phyloP scores from a whole-genome alignment of 108 stramenopile species.

The Pseudonitzschia delicatissima region DNA sequence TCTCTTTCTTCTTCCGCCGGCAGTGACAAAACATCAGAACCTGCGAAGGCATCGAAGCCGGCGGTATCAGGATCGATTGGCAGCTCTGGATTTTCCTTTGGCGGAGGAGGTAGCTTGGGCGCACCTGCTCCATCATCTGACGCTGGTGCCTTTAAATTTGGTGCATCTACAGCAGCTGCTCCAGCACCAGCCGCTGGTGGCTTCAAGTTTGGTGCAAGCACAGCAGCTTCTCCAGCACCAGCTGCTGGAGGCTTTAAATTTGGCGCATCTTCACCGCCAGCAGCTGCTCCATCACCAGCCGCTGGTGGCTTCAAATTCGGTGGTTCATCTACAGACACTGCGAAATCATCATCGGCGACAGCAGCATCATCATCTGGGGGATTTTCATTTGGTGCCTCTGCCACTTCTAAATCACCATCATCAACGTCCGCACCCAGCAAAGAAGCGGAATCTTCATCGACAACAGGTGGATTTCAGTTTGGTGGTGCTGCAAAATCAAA shows the following conservation, averaged over 20 bases:
- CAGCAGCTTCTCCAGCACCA: conserved; percentile 1
- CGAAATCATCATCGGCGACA: neutral
- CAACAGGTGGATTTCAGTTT: conserved; percentile 3
- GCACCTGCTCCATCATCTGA: conserved; percentile 1
- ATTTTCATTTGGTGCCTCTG: conserved; percentile 1
- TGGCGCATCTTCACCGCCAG: neutral
- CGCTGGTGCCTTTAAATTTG: neutral
- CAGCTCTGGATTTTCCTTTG: conserved; percentile 9
- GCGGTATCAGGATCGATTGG: neutral
- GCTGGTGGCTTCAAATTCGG: conserved; percentile 18
- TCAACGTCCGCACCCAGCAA: neutral
- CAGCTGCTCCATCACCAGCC: neutral
- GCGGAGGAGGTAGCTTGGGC: neutral
- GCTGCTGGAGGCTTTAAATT: neutral
- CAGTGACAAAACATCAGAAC: neutral
- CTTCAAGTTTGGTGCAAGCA: conserved; percentile 16
- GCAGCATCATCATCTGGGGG: neutral
- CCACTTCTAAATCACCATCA: conserved; percentile 10
- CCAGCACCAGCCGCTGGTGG: conserved; percentile 6
- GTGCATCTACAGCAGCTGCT: neutral
- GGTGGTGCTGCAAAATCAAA: neutral
- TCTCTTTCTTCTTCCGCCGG: neutral
- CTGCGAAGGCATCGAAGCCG: neutral
- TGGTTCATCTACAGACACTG: neutral
- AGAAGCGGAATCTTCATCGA: neutral